Percentiles rank a stretch among this genome's conserved stretches.
Evolutionary conservation across 2,329 filamentous ascomycete genomes (phyloP).

Genomic region (Capronia americana): DNA sequence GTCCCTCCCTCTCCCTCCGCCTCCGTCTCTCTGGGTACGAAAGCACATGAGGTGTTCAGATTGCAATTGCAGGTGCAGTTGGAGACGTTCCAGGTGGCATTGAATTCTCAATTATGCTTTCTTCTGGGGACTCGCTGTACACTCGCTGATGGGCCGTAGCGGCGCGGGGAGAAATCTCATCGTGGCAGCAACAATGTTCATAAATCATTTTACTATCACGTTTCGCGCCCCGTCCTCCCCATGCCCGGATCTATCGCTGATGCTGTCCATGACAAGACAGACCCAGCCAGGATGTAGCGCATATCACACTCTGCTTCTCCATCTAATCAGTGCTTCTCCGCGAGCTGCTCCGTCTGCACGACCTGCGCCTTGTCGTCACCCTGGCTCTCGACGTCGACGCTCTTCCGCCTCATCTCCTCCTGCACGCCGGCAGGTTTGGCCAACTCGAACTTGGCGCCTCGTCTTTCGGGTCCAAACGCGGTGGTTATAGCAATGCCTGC

Average conservation of each 20-base stretch:
- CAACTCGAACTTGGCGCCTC: constrained; percentile 72
- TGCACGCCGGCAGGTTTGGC: constrained; percentile 57
- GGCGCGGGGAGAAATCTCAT: neutral
- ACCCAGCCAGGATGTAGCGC: neutral
- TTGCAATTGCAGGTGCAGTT: neutral
- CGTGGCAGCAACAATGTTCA: neutral
- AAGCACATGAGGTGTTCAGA: neutral
- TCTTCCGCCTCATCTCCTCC: constrained; percentile 24
- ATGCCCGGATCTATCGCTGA: neutral
- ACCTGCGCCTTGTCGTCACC: constrained; percentile 16
- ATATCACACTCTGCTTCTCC: neutral
- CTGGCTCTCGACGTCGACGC: constrained; percentile 22
- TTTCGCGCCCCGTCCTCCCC: neutral
- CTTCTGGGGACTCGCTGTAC: neutral
- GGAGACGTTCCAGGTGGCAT: neutral
- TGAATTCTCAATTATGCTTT: neutral
- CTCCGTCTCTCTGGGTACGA: too few species aligned
- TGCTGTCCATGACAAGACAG: neutral
- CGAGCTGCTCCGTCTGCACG: constrained; percentile 18
- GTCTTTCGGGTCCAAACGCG: constrained; percentile 75
- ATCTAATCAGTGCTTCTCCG: constrained; percentile 21
- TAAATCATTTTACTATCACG: neutral
- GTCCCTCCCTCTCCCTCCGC: too few species aligned
- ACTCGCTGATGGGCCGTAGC: too few species aligned
- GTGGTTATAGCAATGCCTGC: constrained; percentile 70